Evolutionary conservation across 306 rosid genomes (phyloP).

Genomic region (Casuarina cunninghamiana): DNA sequence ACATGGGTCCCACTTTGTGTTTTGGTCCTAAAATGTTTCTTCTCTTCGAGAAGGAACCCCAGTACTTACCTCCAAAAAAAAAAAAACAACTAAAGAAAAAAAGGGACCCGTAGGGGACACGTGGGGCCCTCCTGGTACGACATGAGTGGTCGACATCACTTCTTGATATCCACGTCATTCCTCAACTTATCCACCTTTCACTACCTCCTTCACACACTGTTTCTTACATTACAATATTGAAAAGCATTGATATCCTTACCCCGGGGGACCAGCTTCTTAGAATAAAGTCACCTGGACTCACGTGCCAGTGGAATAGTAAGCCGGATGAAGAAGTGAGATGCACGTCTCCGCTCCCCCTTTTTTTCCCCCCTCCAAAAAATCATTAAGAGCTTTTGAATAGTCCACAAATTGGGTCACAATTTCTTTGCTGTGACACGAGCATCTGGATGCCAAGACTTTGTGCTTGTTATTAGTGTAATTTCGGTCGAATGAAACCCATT

Average conservation of each 20-base stretch:
- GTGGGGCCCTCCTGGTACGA: constrained; percentile 31
- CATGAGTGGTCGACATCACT: constrained; percentile 47
- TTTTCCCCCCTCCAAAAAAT: not conserved
- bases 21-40: not conserved
- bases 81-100: constrained; percentile 4
- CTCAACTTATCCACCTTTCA: constrained; percentile 25
- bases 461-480: too few species aligned
- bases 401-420: not conserved
- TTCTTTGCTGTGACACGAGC: not conserved
- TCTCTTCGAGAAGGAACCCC: constrained; percentile 10
- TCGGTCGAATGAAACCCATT: too few species aligned
- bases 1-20: not conserved
- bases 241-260: not conserved
- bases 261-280: not conserved
- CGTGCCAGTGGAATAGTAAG: not conserved
- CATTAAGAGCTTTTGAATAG: not conserved
- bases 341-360: not conserved
- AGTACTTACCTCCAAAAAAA: too few species aligned
- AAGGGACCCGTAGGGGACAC: constrained; percentile 23
- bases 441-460: not conserved
- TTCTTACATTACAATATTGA: not conserved
- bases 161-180: constrained; percentile 40
- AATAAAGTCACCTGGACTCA: not conserved
- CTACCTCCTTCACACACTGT: not conserved
- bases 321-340: not conserved